Evolutionary conservation across 352 stramenopile genomes (phyloP), one percentile per base, ranked within the genome.

Genomic region (Phytopythium aichiense): DNA sequence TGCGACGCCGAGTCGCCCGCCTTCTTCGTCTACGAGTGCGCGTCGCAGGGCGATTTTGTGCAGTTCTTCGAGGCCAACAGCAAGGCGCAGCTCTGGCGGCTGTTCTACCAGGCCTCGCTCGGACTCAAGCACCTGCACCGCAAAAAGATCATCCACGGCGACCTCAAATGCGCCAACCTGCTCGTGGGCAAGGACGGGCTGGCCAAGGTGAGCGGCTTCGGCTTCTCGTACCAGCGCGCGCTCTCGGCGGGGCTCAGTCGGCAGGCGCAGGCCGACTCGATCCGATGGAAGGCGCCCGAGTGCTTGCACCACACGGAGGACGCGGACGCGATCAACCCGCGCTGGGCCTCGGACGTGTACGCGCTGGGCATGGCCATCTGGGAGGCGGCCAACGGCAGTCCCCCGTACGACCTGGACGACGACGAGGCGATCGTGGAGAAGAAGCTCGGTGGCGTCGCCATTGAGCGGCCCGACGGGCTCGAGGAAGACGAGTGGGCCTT

Each of bases 61-160:
- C 31, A 63, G 16, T 84, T 72, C 48, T 74, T 87, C 9, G 55
- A 63, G n/a, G 25, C 52, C 4, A 50, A 72, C 45, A 66, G 56
- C 42, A 56, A 38, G 16, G 8, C 25, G n/a, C 23, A 56, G 25
- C 20, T 56, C 4, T 56, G 49, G 49, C 49, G 49, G 25, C 64
- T 64, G 30, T 71, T 88, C 25, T 70, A 80, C 58, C 65, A 85
- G 48, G 72, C 74, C 0, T 69, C 74, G 4, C 38, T 83, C 8
- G 87, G 83, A 0, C 61, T 96, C 2, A 35, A 61, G 35, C 93
- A 87, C 59, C 61, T 96, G 12, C 84, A 96, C 30, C 23, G 60
- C 55, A 54, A 64, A 58, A n/a, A 57, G n/a, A 57, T 88, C 20
- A 65, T 95, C 8, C 88, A 96, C 57, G 73, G 82, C 11, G 83